These are phyloP conservation scores for Anthostomella pinea DNA, from an alignment of 2,329 filamentous ascomycete species.

Conservation along the genomic window DNA sequence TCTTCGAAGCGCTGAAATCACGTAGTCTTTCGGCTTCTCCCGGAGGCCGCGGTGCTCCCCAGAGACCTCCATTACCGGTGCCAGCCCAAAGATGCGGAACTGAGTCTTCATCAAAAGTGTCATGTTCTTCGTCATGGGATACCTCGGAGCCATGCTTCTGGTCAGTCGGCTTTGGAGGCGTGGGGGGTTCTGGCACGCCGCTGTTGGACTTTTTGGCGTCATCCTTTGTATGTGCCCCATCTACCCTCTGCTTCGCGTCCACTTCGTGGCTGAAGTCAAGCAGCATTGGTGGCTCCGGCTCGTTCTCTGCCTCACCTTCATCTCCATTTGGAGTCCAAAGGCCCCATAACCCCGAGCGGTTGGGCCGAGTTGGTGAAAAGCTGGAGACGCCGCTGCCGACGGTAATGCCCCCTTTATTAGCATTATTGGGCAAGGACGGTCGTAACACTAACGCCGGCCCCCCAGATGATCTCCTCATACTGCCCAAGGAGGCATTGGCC, in stretches of 20 bases:
- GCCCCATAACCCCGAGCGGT: constrained; percentile 41
- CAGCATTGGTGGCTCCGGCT: constrained; percentile 38
- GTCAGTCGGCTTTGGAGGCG: background rate
- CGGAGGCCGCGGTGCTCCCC: constrained; percentile 27
- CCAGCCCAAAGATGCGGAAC: constrained; percentile 23
- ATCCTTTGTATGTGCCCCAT: background rate
- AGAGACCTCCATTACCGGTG: constrained; percentile 25
- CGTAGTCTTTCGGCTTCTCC: constrained; percentile 28
- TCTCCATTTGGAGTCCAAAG: constrained; percentile 41
- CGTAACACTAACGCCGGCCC: constrained; percentile 14
- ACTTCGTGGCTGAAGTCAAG: constrained; percentile 48
- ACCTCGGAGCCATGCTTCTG: constrained; percentile 1
- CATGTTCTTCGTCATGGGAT: constrained; percentile 23
- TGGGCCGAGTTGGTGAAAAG: constrained; percentile 23
- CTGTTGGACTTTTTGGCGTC: constrained; percentile 2
- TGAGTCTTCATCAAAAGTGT: constrained; percentile 23
- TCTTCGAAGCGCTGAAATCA: constrained; percentile 26
- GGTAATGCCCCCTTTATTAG: constrained; percentile 36
- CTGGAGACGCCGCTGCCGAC: constrained; percentile 34
- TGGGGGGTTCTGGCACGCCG: background rate
- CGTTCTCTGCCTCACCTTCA: constrained; percentile 21
- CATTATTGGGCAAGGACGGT: constrained; percentile 25
- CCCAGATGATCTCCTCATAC: constrained; percentile 32
- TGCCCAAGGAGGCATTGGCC: constrained; percentile 39
- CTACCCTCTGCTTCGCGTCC: constrained; percentile 20